These are phyloP conservation scores for Aspergillus fijiensis DNA, from an alignment of 2,329 filamentous ascomycete species.

Conservation along the genomic window DNA sequence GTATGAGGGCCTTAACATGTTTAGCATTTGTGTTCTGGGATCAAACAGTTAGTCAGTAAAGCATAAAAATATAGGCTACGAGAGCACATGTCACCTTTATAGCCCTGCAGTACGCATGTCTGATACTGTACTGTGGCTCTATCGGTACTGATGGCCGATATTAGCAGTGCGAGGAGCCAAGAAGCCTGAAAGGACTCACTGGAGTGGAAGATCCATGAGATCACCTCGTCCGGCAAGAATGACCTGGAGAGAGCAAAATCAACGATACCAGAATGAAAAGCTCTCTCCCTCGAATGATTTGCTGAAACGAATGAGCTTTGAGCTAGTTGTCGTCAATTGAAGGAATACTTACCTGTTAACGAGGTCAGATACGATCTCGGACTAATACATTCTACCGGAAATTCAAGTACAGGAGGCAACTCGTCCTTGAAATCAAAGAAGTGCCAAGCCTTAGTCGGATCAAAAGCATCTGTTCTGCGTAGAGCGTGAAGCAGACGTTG, in stretches of 20 bases:
- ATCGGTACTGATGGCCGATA: constrained; percentile 44
- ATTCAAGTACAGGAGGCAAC: constrained; percentile 26
- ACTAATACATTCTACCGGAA: constrained; percentile 36
- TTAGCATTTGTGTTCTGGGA: constrained; percentile 28
- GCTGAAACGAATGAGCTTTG: constrained; percentile 31
- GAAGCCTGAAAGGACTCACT: constrained; percentile 24
- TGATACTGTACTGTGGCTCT: constrained; percentile 57
- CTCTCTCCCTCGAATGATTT: constrained; percentile 54
- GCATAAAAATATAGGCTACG: not conserved
- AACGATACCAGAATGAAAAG: constrained; percentile 63
- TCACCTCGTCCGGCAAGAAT: constrained; percentile 61
- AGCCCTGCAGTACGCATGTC: constrained; percentile 59
- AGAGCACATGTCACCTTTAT: constrained; percentile 44
- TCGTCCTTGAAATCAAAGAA: constrained; percentile 52
- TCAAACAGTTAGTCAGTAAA: not conserved
- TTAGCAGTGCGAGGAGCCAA: constrained; percentile 2
- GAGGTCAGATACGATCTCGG: constrained; percentile 30
- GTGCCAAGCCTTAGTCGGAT: constrained; percentile 54
- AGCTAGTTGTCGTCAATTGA: constrained; percentile 11
- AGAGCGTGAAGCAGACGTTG: constrained; percentile 58
- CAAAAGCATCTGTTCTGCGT: constrained; percentile 59
- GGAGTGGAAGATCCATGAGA: constrained; percentile 60
- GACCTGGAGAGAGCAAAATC: constrained; percentile 52
- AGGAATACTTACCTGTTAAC: constrained; percentile 33
- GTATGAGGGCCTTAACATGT: constrained; percentile 40